A percentile compares a stretch with the other conserved stretches of the same genome.
These are phyloP conservation scores for Rhodotorula sp. DNA, from an alignment of 1,284 basidiomycete genomes.

Conservation along the genomic window DNA sequence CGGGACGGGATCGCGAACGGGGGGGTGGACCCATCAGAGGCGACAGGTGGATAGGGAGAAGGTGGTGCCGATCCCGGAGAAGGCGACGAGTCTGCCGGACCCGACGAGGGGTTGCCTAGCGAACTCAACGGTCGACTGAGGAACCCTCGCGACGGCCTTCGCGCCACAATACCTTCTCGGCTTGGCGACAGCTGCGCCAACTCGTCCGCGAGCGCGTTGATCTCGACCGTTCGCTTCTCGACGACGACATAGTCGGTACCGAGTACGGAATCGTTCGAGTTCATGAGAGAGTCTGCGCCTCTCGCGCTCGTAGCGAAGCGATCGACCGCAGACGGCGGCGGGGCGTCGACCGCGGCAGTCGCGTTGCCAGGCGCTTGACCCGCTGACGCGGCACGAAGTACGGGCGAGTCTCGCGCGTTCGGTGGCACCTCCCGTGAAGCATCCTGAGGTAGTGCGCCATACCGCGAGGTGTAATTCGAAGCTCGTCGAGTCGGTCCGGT, in stretches of 20 bases:
- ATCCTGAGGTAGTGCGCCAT: conserved; percentile 25
- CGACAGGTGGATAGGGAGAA: conserved; percentile 45
- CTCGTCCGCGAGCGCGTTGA: conserved; percentile 58
- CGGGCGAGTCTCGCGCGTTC: conserved; percentile 11
- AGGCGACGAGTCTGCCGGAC: conserved; percentile 40
- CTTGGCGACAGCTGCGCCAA: conserved; percentile 50
- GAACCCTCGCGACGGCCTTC: conserved; percentile 48
- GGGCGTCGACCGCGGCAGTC: not conserved
- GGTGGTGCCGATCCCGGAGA: conserved; percentile 43
- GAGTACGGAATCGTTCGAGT: conserved; percentile 46
- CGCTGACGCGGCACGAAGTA: not conserved
- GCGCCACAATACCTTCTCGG: conserved; percentile 47
- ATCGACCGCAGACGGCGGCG: conserved; percentile 24
- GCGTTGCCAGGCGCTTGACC: not conserved
- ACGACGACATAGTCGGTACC: conserved; percentile 58
- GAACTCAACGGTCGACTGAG: conserved; percentile 39
- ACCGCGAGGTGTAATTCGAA: conserved; percentile 14
- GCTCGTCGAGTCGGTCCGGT: not conserved
- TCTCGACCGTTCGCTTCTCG: conserved; percentile 59
- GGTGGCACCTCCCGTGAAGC: not conserved
- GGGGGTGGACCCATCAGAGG: conserved; percentile 43
- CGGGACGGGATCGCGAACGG: conserved; percentile 49
- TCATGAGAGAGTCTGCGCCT: conserved; percentile 25
- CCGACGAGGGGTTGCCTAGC: conserved; percentile 20
- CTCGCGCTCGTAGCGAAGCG: conserved; percentile 20